A percentile compares a stretch with the other conserved stretches of the same genome.
Conservation (phyloP, 169 alveolate genomes). For the Toxoplasma gondii region DNA sequence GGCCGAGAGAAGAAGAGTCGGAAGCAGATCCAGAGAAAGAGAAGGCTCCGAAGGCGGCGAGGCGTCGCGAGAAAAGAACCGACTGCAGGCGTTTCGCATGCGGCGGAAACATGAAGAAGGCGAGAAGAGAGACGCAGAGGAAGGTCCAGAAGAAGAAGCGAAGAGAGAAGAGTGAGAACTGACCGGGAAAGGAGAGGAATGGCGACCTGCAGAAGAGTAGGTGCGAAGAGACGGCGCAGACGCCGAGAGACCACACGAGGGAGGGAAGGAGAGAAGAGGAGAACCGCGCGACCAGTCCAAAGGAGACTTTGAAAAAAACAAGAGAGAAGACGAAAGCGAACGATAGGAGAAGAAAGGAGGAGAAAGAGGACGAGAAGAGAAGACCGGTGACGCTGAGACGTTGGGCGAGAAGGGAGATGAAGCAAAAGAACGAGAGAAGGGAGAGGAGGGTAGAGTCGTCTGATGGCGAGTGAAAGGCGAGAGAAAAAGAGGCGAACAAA, state of each 20-base stretch:
- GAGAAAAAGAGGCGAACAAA: neutral
- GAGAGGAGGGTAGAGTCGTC: neutral
- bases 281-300: neutral
- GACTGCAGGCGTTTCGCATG: too few relatives aligned
- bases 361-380: neutral
- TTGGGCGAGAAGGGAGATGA: neutral
- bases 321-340: neutral
- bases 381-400: neutral
- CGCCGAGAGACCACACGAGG: too few relatives aligned
- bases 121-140: too few relatives aligned
- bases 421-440: neutral
- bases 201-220: too few relatives aligned
- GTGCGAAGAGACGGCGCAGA: too few relatives aligned
- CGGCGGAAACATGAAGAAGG: too few relatives aligned
- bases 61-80: too few relatives aligned
- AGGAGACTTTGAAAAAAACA: neutral
- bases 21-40: neutral
- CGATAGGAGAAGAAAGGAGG: neutral
- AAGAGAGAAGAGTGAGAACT: too few relatives aligned
- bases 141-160: too few relatives aligned
- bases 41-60: neutral
- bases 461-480: neutral
- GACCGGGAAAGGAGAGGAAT: too few relatives aligned
- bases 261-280: neutral
- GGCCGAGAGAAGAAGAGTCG: neutral